phyloP scores from a whole-genome alignment of 805 yeast species.

The Yamadazyma sp. region DNA sequence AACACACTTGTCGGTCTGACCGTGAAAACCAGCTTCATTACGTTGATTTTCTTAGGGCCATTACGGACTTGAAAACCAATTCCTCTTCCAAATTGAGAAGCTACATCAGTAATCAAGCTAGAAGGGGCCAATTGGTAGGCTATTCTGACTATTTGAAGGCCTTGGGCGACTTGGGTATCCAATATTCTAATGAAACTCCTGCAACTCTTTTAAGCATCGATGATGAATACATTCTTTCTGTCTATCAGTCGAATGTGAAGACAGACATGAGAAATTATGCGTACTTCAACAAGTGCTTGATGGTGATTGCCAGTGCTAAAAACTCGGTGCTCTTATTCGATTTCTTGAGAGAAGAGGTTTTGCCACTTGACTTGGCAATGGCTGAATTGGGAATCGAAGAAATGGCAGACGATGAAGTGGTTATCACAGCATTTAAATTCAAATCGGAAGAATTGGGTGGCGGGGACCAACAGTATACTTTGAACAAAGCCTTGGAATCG shows the following conservation, averaged over 20 bases:
- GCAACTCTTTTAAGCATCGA: conserved; percentile 22
- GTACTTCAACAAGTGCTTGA: conserved; percentile 32
- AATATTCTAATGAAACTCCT: conserved; percentile 4
- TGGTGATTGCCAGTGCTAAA: conserved; percentile 27
- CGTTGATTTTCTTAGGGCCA: conserved; percentile 35
- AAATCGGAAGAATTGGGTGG: conserved; percentile 51
- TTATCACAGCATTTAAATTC: conserved; percentile 71
- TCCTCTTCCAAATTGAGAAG: conserved; percentile 23
- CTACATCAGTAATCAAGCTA: conserved; percentile 21
- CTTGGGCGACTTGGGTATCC: conserved; percentile 33
- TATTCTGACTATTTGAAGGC: conserved; percentile 33
- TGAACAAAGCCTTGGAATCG: conserved; percentile 59
- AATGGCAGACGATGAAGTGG: conserved; percentile 57
- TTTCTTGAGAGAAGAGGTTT: conserved; percentile 30
- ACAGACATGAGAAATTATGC: conserved; percentile 37
- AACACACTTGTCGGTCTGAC: conserved; percentile 35
- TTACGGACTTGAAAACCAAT: conserved; percentile 17
- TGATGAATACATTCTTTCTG: conserved; percentile 35
- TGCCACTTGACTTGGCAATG: conserved; percentile 35
- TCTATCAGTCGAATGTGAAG: conserved; percentile 31
- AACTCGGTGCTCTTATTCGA: conserved; percentile 21
- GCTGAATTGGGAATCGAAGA: conserved; percentile 41
- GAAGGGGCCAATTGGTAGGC: conserved; percentile 36
- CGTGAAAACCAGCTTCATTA: conserved; percentile 31
- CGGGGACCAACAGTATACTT: conserved; percentile 30